A percentile compares a stretch with the other conserved stretches of the same genome.
phyloP scores from a whole-genome alignment of 352 stramenopile genomes.

The Phytophthora citricola region DNA sequence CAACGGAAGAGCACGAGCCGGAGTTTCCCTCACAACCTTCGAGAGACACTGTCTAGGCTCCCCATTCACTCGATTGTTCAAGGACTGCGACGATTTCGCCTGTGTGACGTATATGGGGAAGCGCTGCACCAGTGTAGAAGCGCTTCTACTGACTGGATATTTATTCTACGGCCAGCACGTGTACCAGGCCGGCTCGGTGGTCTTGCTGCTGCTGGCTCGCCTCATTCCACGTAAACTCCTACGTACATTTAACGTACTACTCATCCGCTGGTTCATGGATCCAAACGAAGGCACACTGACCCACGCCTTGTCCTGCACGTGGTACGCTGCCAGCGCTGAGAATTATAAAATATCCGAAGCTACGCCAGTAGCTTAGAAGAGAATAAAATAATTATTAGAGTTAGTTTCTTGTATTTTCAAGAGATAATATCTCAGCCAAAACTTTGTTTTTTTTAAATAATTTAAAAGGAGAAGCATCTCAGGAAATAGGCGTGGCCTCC shows the following conservation, averaged over 20 bases:
- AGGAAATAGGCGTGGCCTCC: slow-evolving; percentile 31
- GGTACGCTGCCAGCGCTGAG: background rate
- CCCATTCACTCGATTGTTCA: slow-evolving; percentile 9
- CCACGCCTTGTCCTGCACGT: background rate
- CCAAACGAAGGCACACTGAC: background rate
- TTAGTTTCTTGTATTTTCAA: no score
- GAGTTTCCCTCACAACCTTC: no score
- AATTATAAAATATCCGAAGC: background rate
- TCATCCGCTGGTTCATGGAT: background rate
- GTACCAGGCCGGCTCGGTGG: slow-evolving; percentile 23
- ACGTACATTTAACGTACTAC: background rate
- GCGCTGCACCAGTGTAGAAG: background rate
- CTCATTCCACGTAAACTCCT: background rate
- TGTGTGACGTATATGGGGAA: slow-evolving; percentile 10
- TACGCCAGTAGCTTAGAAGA: background rate
- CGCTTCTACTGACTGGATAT: background rate
- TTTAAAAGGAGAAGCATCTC: background rate
- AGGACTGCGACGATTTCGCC: background rate
- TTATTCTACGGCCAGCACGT: background rate
- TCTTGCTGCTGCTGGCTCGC: slow-evolving; percentile 19
- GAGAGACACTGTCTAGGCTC: background rate
- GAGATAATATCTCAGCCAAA: no score
- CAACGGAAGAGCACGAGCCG: no score
- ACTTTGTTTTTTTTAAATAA: no score
- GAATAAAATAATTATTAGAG: background rate